Percentiles rank a stretch among this genome's conserved stretches.
Evolutionary conservation across 768 basidiomycete species (phyloP).

Genomic region (Russula brevipes): DNA sequence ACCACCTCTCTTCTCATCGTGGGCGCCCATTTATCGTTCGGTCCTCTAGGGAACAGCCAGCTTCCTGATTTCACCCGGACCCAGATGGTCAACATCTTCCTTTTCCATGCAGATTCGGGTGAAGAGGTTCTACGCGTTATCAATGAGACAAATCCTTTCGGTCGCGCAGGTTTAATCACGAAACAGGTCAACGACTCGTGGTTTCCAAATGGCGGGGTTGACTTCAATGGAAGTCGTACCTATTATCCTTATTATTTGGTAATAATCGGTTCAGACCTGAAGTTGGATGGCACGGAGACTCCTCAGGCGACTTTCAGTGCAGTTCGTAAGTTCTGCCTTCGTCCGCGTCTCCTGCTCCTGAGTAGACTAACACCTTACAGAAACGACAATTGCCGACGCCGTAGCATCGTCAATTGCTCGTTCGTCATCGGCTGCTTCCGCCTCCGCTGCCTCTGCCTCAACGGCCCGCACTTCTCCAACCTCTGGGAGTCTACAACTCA

Average conservation of each 20-base stretch:
- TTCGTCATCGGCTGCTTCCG: constrained; percentile 36
- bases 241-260: constrained; percentile 75
- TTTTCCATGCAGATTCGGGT: constrained; percentile 67
- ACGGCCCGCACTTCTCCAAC: constrained; percentile 27
- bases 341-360: constrained; percentile 16
- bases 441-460: constrained; percentile 25
- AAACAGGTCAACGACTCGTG: constrained; percentile 68
- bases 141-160: constrained; percentile 42
- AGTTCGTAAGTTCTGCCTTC: constrained; percentile 57
- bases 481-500: constrained; percentile 42
- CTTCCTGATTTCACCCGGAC: constrained; percentile 60
- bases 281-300: constrained; percentile 53
- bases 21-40: constrained; percentile 21
- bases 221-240: constrained; percentile 45
- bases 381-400: constrained; percentile 72
- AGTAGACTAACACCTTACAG: constrained; percentile 34
- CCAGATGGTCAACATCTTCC: constrained; percentile 66
- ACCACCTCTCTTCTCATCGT: constrained; percentile 21
- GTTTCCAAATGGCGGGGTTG: constrained; percentile 54
- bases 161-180: constrained; percentile 49
- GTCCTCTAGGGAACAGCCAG: constrained; percentile 62
- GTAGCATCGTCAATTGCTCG: constrained; percentile 50
- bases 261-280: constrained; percentile 53
- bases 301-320: constrained; percentile 74
- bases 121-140: constrained; percentile 41